Evolutionary conservation across 495 filamentous ascomycete genomes (phyloP), one percentile per base, ranked within the genome.

Genomic region (Articulospora tetracladia): DNA sequence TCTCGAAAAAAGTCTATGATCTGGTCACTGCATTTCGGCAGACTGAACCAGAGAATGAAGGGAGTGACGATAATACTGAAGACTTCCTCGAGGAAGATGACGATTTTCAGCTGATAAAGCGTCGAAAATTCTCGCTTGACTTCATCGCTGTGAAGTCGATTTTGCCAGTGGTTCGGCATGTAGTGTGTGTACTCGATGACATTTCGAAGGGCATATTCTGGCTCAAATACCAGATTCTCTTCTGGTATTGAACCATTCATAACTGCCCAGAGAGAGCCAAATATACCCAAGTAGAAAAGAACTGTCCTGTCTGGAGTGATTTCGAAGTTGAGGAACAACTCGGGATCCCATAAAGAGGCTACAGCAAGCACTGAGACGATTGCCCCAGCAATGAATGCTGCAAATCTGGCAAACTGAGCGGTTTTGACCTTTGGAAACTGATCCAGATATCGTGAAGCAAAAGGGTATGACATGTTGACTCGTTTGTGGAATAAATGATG

Each of bases 1-100:
- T 98, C 94, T 17, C 94, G 84, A 75, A 98, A 97, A 74, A 98
- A 98, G 68, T 98, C 94, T 53, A 98, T 89, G 59, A 98, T 84
- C 55, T 91, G 89, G 67, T 98, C 95, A 70, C 88, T 92, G 74
- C 88, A 93, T 68, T 88, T 91, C 6, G 92, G 91, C 49, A 98
- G 79, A 58, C 88, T 92, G 70, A 87, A 86, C 79, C 92, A 90
- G 27, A 98, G 82, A 22, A 98, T 84, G 57, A 95, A 88, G 4
- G 94, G 94, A 7, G 93, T 96, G 55, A 94, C 86, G 39, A 98
- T 81, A 69, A 98, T 92, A 72, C 92, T 91, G 60, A 97, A 70
- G 17, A 97, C 85, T 66, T 98, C 94, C 65, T 97, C 91, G 0
- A 96, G 68, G 73, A 98, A 98, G 58, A 97, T 91, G 41, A 93